phyloP scores from a whole-genome alignment of 2,329 filamentous ascomycete species.

The Talaromyces atroroseus region DNA sequence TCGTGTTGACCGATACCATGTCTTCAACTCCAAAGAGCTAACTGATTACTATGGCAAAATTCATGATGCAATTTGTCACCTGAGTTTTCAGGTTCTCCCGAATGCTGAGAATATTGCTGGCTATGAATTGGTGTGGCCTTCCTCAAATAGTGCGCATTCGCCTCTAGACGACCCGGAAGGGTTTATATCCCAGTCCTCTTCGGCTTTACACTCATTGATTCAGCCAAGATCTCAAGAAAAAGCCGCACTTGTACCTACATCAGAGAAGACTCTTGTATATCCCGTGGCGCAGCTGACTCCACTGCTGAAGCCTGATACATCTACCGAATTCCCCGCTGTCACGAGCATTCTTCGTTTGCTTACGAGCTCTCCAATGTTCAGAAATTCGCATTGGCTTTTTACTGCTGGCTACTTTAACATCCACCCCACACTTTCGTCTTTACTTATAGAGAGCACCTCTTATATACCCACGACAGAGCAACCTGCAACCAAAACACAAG shows the following conservation, averaged over 20 bases:
- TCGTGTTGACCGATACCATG: conserved; percentile 87
- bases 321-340: conserved; percentile 82
- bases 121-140: conserved; percentile 66
- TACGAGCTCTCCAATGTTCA: conserved; percentile 54
- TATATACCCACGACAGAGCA: conserved; percentile 20
- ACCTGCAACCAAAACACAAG: conserved; percentile 42
- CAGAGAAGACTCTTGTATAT: conserved; percentile 69
- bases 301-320: conserved; percentile 69
- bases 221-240: conserved; percentile 40
- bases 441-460: conserved; percentile 66
- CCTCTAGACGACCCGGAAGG: conserved; percentile 64
- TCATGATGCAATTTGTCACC: conserved; percentile 67
- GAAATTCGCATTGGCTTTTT: conserved; percentile 80
- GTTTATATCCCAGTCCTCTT: conserved; percentile 66
- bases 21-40: conserved; percentile 74
- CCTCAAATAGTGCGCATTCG: conserved; percentile 65
- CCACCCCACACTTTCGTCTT: conserved; percentile 71
- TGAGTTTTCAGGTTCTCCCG: conserved; percentile 76
- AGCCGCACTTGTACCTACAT: conserved; percentile 24
- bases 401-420: conserved; percentile 99
- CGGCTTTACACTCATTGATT: conserved; percentile 62
- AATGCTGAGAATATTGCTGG: conserved; percentile 37
- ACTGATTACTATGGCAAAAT: conserved; percentile 77
- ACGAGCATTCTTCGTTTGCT: conserved; percentile 67
- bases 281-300: conserved; percentile 84